Conservation (phyloP, 441 rosid genomes). For the Isatis lusitanica region DNA sequence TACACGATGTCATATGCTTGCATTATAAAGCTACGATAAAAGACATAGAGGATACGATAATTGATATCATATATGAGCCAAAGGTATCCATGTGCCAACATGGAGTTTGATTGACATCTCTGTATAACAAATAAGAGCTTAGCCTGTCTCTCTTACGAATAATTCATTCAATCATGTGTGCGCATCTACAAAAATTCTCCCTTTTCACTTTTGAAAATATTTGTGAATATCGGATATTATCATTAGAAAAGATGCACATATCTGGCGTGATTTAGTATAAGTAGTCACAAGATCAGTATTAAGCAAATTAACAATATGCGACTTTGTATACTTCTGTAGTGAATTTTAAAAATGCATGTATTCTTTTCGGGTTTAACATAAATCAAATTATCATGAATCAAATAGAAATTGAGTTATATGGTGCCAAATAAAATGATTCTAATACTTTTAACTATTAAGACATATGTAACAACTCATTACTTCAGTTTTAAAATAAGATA, state of each 20-base stretch:
- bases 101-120: constrained; percentile 28
- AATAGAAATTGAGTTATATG: not conserved
- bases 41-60: not conserved
- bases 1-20: not conserved
- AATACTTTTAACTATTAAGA: not conserved
- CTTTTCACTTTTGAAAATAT: not conserved
- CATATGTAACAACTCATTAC: not conserved
- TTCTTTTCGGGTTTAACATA: not conserved
- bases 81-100: constrained; percentile 31
- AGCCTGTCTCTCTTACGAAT: constrained; percentile 21
- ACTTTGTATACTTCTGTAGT: not conserved
- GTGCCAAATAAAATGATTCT: not conserved
- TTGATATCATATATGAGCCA: constrained; percentile 20
- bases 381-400: not conserved
- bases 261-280: not conserved
- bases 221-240: not conserved
- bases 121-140: constrained; percentile 30
- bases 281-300: not conserved
- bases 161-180: constrained; percentile 20
- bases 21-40: not conserved
- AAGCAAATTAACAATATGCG: not conserved
- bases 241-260: not conserved
- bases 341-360: not conserved
- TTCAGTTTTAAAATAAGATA: not conserved
- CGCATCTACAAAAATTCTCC: constrained; percentile 21